Conservation (phyloP, 1,139 yeast species). For the Geotrichum reessii region DNA sequence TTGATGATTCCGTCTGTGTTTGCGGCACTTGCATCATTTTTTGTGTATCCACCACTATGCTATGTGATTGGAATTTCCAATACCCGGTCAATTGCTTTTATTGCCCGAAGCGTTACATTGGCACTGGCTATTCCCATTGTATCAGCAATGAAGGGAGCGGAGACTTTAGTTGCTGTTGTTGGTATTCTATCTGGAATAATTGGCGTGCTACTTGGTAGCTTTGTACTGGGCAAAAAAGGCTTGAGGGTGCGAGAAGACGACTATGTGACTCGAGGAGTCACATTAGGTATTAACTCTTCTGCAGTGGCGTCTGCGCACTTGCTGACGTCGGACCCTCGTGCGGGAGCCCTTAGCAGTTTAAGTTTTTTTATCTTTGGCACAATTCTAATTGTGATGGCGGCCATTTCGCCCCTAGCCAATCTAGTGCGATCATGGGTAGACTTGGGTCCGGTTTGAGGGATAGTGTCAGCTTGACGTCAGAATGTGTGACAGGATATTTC, state of each 20-base stretch:
- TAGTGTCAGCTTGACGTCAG: neutral
- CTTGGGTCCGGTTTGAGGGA: slow-evolving; percentile 14
- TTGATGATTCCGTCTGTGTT: slow-evolving; percentile 57
- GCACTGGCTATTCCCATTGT: slow-evolving; percentile 76
- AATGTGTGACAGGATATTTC: neutral
- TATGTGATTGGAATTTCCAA: slow-evolving; percentile 58
- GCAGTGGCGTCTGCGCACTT: slow-evolving; percentile 79
- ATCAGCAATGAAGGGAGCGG: slow-evolving; percentile 58
- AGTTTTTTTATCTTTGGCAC: slow-evolving; percentile 71
- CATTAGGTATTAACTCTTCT: slow-evolving; percentile 71
- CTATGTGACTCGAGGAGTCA: slow-evolving; percentile 69
- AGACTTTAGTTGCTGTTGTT: slow-evolving; percentile 70
- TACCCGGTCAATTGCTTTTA: slow-evolving; percentile 61
- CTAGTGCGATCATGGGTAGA: slow-evolving; percentile 35
- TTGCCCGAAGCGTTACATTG: slow-evolving; percentile 75
- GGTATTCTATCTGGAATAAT: slow-evolving; percentile 73
- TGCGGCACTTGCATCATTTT: slow-evolving; percentile 54
- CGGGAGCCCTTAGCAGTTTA: slow-evolving; percentile 71
- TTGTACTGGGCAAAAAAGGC: slow-evolving; percentile 37
- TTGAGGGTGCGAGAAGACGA: slow-evolving; percentile 56
- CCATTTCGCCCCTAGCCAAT: slow-evolving; percentile 46
- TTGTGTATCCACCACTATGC: slow-evolving; percentile 64
- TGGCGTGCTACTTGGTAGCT: slow-evolving; percentile 67
- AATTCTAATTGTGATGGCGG: slow-evolving; percentile 61
- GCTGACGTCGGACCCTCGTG: slow-evolving; percentile 63